Evolutionary conservation across 768 basidiomycete genomes (phyloP), one percentile per base, ranked within the genome.

Genomic region (Boletus coccyginus): DNA sequence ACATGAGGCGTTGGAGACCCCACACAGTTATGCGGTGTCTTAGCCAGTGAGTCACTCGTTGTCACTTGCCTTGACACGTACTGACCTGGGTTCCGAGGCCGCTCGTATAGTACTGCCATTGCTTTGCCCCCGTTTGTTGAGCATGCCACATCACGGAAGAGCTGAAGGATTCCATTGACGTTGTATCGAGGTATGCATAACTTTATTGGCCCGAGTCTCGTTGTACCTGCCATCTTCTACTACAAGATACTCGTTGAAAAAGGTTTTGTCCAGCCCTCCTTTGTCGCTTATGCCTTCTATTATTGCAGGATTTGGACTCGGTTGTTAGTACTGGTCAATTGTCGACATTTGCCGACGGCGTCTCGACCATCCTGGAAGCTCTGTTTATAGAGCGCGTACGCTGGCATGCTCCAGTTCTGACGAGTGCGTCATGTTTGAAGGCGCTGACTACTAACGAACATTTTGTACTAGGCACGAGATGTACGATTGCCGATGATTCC

Each of bases 321-420:
- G 61, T 73, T 0, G 61, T 73, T 13, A 70, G 70, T 9, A 33
- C 38, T 4, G 50, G 57, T 6, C 53, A 48, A 43, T 41, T 69
- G 29, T 67, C 70, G 7, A 65, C 61, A 1, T 69, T 67, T n/a
- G 46, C 60, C 3, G 69, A 72, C 47, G 59, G 65, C 49, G 0
- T 63, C 61, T 21, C 55, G 70, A 7, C 69, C 69, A 1, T 72
- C 58, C 12, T 72, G 17, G 64, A 64, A 45, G 69, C 60, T 2
- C 10, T 69, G 27, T 53, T 67, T 33, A 64, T 61, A 10, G 69
- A 72, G 46, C 45, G 65, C 29, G 52, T 61, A 19, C 61, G 61
- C 7, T 68, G 66, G 66, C 59, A 65, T 11, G 10, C 52, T 10
- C 53, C 64, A 21, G 57, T 27, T 40, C 62, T 62, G 2, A 33